phyloP scores from a whole-genome alignment of 768 basidiomycete species.

The Neoboletus magnificus region DNA sequence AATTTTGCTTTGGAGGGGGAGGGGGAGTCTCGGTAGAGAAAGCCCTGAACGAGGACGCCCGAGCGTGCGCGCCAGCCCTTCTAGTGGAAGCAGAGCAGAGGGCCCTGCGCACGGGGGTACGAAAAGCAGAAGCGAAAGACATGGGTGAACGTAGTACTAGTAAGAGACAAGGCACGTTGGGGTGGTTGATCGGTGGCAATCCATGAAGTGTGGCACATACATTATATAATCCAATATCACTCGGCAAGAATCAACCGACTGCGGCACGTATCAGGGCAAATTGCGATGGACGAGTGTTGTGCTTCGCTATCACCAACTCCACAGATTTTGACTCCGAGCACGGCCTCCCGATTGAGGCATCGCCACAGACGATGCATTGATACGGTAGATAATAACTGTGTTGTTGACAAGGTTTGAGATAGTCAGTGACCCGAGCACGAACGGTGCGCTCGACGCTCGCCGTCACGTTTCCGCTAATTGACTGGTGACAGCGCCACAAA shows the following conservation, averaged over 20 bases:
- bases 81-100: constrained; percentile 29
- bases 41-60: constrained; percentile 47
- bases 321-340: background rate
- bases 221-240: constrained; percentile 18
- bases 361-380: background rate
- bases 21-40: constrained; percentile 54
- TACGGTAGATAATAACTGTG: background rate
- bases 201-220: background rate
- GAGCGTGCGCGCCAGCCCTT: constrained; percentile 31
- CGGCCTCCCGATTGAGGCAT: background rate
- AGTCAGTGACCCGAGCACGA: background rate
- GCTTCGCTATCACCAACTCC: background rate
- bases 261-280: background rate
- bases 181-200: constrained; percentile 12
- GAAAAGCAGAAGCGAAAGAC: constrained; percentile 52
- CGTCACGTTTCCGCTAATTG: background rate
- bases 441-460: background rate
- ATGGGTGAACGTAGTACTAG: constrained; percentile 32
- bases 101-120: constrained; percentile 48
- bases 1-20: constrained; percentile 50
- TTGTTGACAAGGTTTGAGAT: background rate
- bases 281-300: constrained; percentile 15
- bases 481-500: background rate
- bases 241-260: background rate
- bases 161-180: background rate